A percentile compares a stretch with the other conserved stretches of the same genome.
Conservation (phyloP, 1,139 yeast genomes). For the Suhomyces yuchorum region DNA sequence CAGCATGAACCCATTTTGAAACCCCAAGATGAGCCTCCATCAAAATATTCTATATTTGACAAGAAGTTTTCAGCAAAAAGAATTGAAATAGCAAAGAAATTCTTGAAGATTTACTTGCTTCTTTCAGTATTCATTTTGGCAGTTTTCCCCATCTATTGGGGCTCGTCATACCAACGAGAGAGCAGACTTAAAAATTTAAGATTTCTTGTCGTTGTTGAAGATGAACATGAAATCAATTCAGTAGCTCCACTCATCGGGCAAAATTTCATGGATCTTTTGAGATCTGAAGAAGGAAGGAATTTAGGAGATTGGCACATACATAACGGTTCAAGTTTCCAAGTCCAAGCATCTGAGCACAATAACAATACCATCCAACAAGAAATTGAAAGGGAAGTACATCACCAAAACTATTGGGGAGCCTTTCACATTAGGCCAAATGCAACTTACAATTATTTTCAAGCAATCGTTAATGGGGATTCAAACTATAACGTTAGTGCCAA, state of each 20-base stretch:
- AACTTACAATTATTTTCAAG: constrained; percentile 28
- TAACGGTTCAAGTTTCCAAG: constrained; percentile 18
- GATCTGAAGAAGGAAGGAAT: constrained; percentile 21
- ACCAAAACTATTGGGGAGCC: constrained; percentile 49
- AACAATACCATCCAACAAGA: constrained; percentile 28
- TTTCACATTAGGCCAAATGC: constrained; percentile 41
- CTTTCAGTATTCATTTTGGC: constrained; percentile 35
- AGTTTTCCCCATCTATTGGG: constrained; percentile 47
- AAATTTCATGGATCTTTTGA: constrained; percentile 22
- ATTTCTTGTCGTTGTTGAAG: constrained; percentile 46
- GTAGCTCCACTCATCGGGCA: constrained; percentile 38
- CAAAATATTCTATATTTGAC: constrained; percentile 30
- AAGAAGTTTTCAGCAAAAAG: constrained; percentile 26
- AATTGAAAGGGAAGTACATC: constrained; percentile 40
- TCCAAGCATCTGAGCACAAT: constrained; percentile 21
- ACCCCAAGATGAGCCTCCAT: not conserved
- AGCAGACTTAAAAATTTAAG: constrained; percentile 33
- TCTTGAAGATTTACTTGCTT: constrained; percentile 18
- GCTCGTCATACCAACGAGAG: constrained; percentile 37
- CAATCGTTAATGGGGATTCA: constrained; percentile 29
- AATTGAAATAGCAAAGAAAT: constrained; percentile 18
- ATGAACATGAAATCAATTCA: constrained; percentile 30
- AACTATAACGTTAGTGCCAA: constrained; percentile 30
- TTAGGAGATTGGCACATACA: constrained; percentile 27
- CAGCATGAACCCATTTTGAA: not conserved